Conservation (phyloP, 179 eudicot species). For the Heliamphora pulchella region DNA sequence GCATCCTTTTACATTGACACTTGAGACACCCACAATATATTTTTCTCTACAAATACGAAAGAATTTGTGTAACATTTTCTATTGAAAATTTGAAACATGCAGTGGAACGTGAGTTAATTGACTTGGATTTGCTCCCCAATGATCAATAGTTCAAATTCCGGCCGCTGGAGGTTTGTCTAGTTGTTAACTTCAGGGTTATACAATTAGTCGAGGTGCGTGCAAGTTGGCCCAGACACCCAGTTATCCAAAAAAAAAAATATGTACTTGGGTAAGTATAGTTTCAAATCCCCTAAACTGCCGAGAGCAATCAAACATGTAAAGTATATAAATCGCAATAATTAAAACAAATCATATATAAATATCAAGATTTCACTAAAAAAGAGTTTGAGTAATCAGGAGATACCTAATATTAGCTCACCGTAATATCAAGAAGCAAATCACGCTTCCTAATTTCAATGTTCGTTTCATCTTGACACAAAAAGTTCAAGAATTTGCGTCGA, state of each 20-base stretch:
- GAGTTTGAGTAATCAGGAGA: background rate
- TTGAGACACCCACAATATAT: background rate
- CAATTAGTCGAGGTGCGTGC: no score
- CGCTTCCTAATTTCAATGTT: background rate
- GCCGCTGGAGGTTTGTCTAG: no score
- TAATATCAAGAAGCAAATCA: background rate
- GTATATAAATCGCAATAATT: background rate
- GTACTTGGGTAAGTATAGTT: background rate
- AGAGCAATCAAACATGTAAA: background rate
- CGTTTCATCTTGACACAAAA: background rate
- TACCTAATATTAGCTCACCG: background rate
- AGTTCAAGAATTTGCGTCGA: background rate
- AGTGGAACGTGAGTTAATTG: background rate
- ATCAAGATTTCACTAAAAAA: background rate
- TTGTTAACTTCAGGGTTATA: no score
- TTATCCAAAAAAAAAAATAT: no score
- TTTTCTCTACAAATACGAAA: no score
- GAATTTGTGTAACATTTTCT: background rate
- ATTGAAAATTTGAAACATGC: background rate
- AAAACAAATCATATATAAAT: background rate
- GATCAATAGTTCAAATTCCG: no score
- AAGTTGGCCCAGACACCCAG: no score
- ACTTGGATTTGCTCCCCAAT: no score
- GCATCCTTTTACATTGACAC: background rate
- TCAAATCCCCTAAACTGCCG: background rate